Conservation (phyloP, 345 rosid genomes). For the Salix koriyanagi region DNA sequence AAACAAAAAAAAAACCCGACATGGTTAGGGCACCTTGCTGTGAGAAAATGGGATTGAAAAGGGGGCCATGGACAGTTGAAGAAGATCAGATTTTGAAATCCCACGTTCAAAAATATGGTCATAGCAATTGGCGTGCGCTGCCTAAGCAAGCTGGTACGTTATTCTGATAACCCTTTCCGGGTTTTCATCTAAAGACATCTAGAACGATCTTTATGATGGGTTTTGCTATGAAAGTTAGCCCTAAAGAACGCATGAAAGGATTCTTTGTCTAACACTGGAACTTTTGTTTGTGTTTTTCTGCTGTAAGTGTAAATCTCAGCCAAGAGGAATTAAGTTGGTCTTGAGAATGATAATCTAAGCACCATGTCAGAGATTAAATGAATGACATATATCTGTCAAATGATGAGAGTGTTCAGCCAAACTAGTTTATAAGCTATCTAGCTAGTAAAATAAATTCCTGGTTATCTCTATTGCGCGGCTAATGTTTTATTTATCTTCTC, state of each 20-base stretch:
- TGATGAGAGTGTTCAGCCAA: background rate
- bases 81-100: constrained; percentile 65
- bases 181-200: background rate
- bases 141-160: constrained; percentile 73
- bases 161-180: background rate
- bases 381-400: background rate
- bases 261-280: background rate
- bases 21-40: constrained; percentile 96
- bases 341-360: background rate
- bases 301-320: background rate
- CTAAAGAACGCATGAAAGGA: background rate
- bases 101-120: constrained; percentile 52
- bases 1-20: background rate
- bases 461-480: background rate
- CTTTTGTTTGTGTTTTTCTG: background rate
- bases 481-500: background rate
- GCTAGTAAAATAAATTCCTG: background rate
- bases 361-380: background rate
- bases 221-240: background rate
- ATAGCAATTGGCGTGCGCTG: constrained; percentile 66
- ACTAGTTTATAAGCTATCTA: background rate
- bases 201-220: background rate
- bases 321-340: background rate
- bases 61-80: constrained; percentile 68
- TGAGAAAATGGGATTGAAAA: constrained; percentile 73